phyloP scores from a whole-genome alignment of 768 basidiomycete species.

The Mycena capillaripes region DNA sequence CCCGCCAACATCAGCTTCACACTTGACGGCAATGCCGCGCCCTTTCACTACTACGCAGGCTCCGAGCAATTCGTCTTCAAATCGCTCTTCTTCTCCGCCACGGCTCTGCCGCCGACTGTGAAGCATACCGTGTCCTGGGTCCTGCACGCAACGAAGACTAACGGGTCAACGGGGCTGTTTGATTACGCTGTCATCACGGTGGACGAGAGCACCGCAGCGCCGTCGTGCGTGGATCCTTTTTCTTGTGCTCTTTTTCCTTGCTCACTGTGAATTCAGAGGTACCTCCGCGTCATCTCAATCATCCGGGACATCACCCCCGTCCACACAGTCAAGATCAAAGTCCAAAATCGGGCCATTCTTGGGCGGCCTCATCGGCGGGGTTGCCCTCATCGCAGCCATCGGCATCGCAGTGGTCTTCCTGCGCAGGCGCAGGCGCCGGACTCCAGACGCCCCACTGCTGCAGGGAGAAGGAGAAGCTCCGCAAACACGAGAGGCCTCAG shows the following conservation, averaged over 20 bases:
- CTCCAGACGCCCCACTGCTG: too few species aligned
- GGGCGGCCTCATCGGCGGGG: conserved; percentile 3
- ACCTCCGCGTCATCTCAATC: too few species aligned
- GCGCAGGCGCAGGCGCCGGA: background rate
- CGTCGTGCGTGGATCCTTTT: too few species aligned
- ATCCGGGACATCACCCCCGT: background rate
- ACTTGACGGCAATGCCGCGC: conserved; percentile 19
- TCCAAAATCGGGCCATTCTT: background rate
- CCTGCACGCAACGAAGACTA: conserved; percentile 7
- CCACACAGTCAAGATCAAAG: background rate
- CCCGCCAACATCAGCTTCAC: conserved; percentile 30
- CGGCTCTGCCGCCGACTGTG: background rate
- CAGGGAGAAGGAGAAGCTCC: too few species aligned
- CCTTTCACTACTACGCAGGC: background rate
- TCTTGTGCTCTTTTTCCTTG: too few species aligned
- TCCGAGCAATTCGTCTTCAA: conserved; percentile 28
- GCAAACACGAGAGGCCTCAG: too few species aligned
- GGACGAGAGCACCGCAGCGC: background rate
- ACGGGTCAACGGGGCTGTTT: too few species aligned
- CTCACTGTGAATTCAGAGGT: too few species aligned
- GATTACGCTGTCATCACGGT: conserved; percentile 26
- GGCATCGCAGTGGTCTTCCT: background rate
- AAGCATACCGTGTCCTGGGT: conserved; percentile 29
- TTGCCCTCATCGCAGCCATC: background rate
- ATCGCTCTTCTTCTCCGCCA: conserved; percentile 20